phyloP scores from a whole-genome alignment of 768 basidiomycete genomes.

The Leccinum variicolor region DNA sequence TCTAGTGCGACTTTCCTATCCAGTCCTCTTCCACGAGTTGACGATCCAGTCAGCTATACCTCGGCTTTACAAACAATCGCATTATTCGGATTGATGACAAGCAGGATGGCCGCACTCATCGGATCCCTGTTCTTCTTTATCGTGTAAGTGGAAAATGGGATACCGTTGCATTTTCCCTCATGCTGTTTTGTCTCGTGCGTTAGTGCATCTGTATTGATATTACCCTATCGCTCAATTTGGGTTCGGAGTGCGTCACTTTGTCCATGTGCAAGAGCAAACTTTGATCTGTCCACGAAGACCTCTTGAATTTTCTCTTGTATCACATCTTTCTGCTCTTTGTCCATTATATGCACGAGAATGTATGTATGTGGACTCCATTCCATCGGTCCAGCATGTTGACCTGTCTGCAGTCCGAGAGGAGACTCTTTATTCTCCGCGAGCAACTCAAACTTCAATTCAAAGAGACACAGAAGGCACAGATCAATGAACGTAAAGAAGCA shows the following conservation, averaged over 20 bases:
- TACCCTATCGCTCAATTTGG: slow-evolving; percentile 38
- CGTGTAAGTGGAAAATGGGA: slow-evolving; percentile 35
- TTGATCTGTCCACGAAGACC: slow-evolving; percentile 35
- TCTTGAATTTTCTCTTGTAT: slow-evolving; percentile 74
- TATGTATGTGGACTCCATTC: slow-evolving; percentile 35
- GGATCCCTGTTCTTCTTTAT: slow-evolving; percentile 56
- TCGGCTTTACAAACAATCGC: slow-evolving; percentile 54
- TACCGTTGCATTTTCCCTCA: slow-evolving; percentile 17
- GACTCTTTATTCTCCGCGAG: slow-evolving; percentile 65
- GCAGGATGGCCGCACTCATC: slow-evolving; percentile 61
- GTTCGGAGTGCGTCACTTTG: slow-evolving; percentile 33
- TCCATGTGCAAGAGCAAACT: not conserved
- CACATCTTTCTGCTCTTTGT: slow-evolving; percentile 79
- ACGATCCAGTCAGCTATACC: slow-evolving; percentile 21
- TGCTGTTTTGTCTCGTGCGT: not conserved
- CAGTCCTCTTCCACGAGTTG: not conserved
- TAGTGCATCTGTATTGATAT: slow-evolving; percentile 34
- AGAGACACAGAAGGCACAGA: slow-evolving; percentile 70
- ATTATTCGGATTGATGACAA: slow-evolving; percentile 65
- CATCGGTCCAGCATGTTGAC: slow-evolving; percentile 1
- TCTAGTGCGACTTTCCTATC: slow-evolving; percentile 26
- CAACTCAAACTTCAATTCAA: slow-evolving; percentile 73
- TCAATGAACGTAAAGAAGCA: slow-evolving; percentile 68
- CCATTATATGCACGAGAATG: slow-evolving; percentile 62
- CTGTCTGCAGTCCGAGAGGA: slow-evolving; percentile 43